These are phyloP conservation scores for Oryza australiensis DNA, from an alignment of 176 grass and related monocot genomes.

Conservation along the genomic window DNA sequence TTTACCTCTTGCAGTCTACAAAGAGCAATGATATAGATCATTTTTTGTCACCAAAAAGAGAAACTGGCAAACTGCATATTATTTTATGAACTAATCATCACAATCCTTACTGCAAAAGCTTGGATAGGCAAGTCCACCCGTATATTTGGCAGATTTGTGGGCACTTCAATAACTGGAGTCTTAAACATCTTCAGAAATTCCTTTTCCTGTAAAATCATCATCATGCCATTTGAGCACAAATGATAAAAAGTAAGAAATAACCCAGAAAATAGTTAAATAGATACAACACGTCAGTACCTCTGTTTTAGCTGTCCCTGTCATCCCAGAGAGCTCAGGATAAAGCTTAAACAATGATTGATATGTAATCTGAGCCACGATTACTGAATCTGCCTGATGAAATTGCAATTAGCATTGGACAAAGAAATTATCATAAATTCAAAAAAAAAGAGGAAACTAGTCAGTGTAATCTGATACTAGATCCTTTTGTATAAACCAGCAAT, in stretches of 20 bases:
- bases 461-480: constrained; percentile 1
- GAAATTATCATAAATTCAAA: constrained; percentile 21
- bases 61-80: constrained; percentile 16
- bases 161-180: constrained; percentile 95
- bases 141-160: constrained; percentile 94
- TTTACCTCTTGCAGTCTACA: constrained; percentile 89
- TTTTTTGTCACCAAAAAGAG: constrained; percentile 4
- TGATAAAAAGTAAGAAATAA: not conserved
- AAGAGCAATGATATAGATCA: constrained; percentile 30
- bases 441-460: not conserved
- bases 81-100: not conserved
- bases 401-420: constrained; percentile 35
- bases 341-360: constrained; percentile 98
- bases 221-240: constrained; percentile 16
- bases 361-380: constrained; percentile 97
- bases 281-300: constrained; percentile 72
- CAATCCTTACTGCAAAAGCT: constrained; percentile 85
- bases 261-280: constrained; percentile 31
- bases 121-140: constrained; percentile 86
- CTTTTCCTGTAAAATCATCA: constrained; percentile 71
- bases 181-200: constrained; percentile 99
- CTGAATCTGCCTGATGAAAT: constrained; percentile 81
- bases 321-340: constrained; percentile 97
- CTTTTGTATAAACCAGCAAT: constrained; percentile 4
- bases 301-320: constrained; percentile 98